phyloP scores from a whole-genome alignment of 192 early-diverging fungal species.

The Pilaira anomala region DNA sequence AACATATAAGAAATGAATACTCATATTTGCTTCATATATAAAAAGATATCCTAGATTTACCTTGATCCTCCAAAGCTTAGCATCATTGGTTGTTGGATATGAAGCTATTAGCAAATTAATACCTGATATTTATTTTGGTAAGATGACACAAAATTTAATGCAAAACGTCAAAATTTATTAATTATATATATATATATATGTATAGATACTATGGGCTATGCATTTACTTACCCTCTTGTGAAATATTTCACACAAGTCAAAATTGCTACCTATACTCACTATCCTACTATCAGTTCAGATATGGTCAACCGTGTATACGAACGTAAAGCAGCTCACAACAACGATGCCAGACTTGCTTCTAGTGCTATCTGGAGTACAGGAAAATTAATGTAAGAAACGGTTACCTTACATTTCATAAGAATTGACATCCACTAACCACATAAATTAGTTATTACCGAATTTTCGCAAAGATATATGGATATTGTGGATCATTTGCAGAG shows the following conservation, averaged over 20 bases:
- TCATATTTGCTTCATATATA: not conserved
- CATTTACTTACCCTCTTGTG: constrained; percentile 87
- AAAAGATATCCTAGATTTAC: constrained; percentile 76
- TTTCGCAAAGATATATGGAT: constrained; percentile 78
- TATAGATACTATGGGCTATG: constrained; percentile 91
- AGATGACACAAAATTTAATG: no score
- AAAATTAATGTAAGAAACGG: constrained; percentile 58
- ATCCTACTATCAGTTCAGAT: constrained; percentile 92
- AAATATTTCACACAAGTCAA: constrained; percentile 53
- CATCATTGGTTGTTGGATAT: constrained; percentile 68
- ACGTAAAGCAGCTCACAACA: constrained; percentile 62
- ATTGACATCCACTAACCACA: not conserved
- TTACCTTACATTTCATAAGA: not conserved
- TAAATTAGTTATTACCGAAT: constrained; percentile 79
- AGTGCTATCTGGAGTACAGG: constrained; percentile 52
- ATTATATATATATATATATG: not conserved
- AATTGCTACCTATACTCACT: constrained; percentile 89
- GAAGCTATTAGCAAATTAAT: constrained; percentile 66
- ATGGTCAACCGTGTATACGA: constrained; percentile 77
- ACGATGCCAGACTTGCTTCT: constrained; percentile 39
- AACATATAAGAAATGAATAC: not conserved
- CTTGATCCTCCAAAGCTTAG: constrained; percentile 82
- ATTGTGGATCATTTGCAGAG: constrained; percentile 75
- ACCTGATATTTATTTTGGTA: constrained; percentile 86
- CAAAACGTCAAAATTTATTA: not conserved